Evolutionary conservation across 1,284 basidiomycete species (phyloP), one percentile per base, ranked within the genome.

Genomic region (Boletus smithii): DNA sequence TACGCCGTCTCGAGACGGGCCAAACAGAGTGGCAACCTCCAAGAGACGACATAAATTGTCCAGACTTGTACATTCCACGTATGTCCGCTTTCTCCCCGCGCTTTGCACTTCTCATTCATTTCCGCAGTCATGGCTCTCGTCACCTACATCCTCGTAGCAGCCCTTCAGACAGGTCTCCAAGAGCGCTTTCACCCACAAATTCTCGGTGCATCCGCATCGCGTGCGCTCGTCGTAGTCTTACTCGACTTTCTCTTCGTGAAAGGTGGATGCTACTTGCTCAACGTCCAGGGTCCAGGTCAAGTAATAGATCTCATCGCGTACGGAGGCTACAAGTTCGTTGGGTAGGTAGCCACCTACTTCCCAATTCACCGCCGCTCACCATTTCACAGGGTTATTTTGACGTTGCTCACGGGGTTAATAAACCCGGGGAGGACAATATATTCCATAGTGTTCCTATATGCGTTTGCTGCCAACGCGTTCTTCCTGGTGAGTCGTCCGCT

Each of bases 311-410:
- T 83, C 47, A 69, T 85, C 50, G 88, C 80, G 39, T 99, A 97
- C 64, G 88, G 87, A 5, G 95, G 97, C 0, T 99, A 99, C 74
- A 99, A 99, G 66, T 99, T 99, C 61, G 91, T 98, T 37, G 93
- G 92, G 90, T 92, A 55, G 17, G 77, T 65, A 6, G 11, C 35
- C 29, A 31, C 8, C 34, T 26, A 17, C 8, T 26, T 10, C 16
- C 11, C n/a, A 10, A 11, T 23, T 9, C 11, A 16, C 29, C 5
- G n/a, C n/a, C 30, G 17, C 20, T 53, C 38, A 50, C 24, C 11
- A 24, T 39, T 8, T 26, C 14, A 41, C 57, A 91, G 88, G 3
- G 86, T 91, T 14, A 89, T 91, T 49, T 64, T 83, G 13, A 83
- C 84, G 1, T 67, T 92, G 7, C 61, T 86, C 0, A 77, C 78